Base-by-base conservation (phyloP, 352 stramenopile species). In the Saprolegnia parasitica region DNA sequence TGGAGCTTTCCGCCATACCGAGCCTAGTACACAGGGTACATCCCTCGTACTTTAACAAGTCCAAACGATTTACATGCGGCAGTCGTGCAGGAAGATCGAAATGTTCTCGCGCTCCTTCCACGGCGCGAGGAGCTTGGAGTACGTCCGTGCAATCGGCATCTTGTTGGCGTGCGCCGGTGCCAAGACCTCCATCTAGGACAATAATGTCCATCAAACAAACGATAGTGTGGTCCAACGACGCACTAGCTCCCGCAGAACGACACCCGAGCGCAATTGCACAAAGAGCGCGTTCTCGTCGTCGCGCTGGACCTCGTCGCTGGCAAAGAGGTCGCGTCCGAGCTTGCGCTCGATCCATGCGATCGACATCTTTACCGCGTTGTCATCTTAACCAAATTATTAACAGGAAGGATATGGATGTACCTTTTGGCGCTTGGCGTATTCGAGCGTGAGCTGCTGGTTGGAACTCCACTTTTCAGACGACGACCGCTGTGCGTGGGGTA, bases 61-160 rank as follows among this genome's bases (percentile, higher is more conserved):
- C 20, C 1, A 52, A 66, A 13, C 15, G 15, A 32, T 49, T 24
- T 6, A 80, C 81, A 32, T 73, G 91, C 86, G 88, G 79, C 84
- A 93, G 35, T 90, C 84, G 64, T 86, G 80, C 50, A 93, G 77
- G 64, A 92, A 93, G 35, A 93, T 77, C 0, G 83, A 87, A 50
- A 92, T 93, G 62, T 93, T 92, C 64, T 93, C 86, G 4, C 86
- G 75, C 65, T 93, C 86, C 64, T 92, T 93, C 86, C 86, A 93
- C 37, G 86, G 84, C 32, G 86, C 86, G 83, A 92, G 88, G 32
- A 74, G 76, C 37, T 72, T 72, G 29, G 76, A 81, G 76, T 92
- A 93, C 6, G 78, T 87, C 23, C 86, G 83, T 82, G 78, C 37
- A 74, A 79, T 16, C 67, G 66, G 10, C 81, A 74, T 65, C 10